Evolutionary conservation across 192 early-diverging fungal genomes (phyloP), one percentile per base, ranked within the genome.

Genomic region (Blastocladiella britannica): DNA sequence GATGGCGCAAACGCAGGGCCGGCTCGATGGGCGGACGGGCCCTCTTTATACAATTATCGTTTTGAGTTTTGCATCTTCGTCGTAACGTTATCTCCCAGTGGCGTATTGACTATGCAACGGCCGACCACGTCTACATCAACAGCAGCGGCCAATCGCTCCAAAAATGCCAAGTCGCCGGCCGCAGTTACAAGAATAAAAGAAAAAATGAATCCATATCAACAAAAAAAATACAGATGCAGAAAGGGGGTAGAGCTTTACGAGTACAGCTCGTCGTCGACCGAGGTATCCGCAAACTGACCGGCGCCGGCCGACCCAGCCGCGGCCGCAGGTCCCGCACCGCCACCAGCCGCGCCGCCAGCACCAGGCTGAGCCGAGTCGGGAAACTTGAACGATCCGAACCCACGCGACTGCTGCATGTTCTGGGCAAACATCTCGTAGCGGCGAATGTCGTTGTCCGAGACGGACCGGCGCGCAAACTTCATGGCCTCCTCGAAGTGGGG

Each of bases 361-460:
- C 55, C 55, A 54, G 53, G 24, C 24, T 54, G 7, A 8, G 24
- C 53, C 26, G 24, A 7, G 23, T 82, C 79, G 27, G 94, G 91
- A 85, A 97, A 97, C 79, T 93, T 94, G 78, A 97, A 97, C 23
- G 76, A 76, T 52, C 88, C 93, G 72, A 93, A 87, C 31, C 94
- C 94, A 31, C 88, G 85, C 29, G 85, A 76, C 71, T 91, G 90
- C 70, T 95, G 92, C 67, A 97, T 72, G 70, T 92, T 97, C 66
- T 92, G 91, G 20, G 94, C 85, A 82, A 97, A 97, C 88, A 94
- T 92, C 76, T 97, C 92, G 72, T 97, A 97, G 72, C 85, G 89
- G 66, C 91, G 91, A 60, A 96, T 92, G 62, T 97, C 94, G 62
- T 83, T 88, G 66, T 95, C 91, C 56, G 81, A 84, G 7, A 97